Percentiles rank a stretch among this genome's conserved stretches.
phyloP scores from a whole-genome alignment of 257 asterid species.

The Henckelia pumila region DNA sequence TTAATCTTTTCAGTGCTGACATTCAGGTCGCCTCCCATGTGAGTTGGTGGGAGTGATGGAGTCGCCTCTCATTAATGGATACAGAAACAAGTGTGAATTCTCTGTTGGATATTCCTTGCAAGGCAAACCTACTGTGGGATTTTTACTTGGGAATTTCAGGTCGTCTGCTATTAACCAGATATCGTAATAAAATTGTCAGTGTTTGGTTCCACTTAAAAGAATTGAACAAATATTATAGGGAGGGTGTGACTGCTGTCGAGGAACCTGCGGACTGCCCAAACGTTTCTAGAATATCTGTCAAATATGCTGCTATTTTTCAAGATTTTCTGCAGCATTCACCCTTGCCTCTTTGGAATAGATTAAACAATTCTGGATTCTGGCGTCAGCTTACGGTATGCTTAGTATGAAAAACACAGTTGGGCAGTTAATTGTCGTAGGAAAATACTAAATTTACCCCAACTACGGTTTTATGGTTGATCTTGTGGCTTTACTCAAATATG shows the following conservation, averaged over 20 bases:
- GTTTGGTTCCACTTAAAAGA: conserved; percentile 14
- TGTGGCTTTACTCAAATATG: background rate
- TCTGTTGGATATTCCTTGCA: conserved; percentile 87
- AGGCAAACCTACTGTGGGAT: conserved; percentile 86
- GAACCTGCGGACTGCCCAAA: conserved; percentile 89
- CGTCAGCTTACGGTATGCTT: conserved; percentile 86
- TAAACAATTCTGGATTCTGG: conserved; percentile 96
- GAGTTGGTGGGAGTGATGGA: conserved; percentile 75
- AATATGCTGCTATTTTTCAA: conserved; percentile 79
- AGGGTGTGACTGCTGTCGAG: conserved; percentile 97
- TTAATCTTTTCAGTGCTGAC: conserved; percentile 26
- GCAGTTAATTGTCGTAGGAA: conserved; percentile 11
- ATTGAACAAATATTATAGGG: conserved; percentile 48
- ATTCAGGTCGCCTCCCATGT: conserved; percentile 97
- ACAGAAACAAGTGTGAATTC: conserved; percentile 96
- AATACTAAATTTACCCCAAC: conserved; percentile 10
- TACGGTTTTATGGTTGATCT: conserved; percentile 12
- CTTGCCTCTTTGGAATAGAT: conserved; percentile 89
- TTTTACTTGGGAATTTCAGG: conserved; percentile 97
- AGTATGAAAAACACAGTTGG: conserved; percentile 13
- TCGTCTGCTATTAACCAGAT: conserved; percentile 26
- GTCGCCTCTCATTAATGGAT: conserved; percentile 79
- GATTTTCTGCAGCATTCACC: conserved; percentile 63
- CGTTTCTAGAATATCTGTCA: conserved; percentile 68
- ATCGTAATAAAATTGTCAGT: conserved; percentile 9